These are phyloP conservation scores for Sphenostylis stenocarpa DNA, from an alignment of 306 rosid species.

Conservation along the genomic window DNA sequence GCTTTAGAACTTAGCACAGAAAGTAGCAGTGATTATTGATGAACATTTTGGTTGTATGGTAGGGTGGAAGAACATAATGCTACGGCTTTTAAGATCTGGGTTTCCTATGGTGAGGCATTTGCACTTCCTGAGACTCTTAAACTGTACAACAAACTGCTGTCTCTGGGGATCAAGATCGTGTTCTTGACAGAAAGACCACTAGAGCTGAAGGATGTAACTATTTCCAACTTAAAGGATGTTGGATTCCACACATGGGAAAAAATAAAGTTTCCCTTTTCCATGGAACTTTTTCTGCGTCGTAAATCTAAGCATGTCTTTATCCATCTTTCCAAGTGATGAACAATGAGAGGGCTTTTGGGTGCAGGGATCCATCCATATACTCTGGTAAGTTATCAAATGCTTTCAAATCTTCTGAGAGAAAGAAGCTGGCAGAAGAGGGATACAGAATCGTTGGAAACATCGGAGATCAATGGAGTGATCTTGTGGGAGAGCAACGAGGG, in stretches of 20 bases:
- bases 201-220: neutral
- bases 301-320: no score
- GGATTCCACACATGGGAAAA: slow-evolving; percentile 52
- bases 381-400: slow-evolving; percentile 31
- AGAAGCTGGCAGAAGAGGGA: slow-evolving; percentile 42
- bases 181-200: slow-evolving; percentile 54
- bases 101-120: slow-evolving; percentile 33
- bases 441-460: slow-evolving; percentile 59
- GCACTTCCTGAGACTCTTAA: slow-evolving; percentile 51
- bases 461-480: slow-evolving; percentile 77
- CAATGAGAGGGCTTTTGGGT: no score
- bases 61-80: slow-evolving; percentile 37
- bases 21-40: no score
- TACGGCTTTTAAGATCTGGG: slow-evolving; percentile 38
- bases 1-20: no score
- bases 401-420: slow-evolving; percentile 56
- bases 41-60: no score
- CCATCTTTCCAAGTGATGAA: no score
- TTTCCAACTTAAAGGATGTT: slow-evolving; percentile 39
- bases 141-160: slow-evolving; percentile 41
- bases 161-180: slow-evolving; percentile 45
- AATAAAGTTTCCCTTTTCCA: neutral
- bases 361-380: slow-evolving; percentile 36
- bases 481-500: slow-evolving; percentile 47
- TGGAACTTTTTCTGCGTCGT: no score